These are phyloP conservation scores for Clavispora asparagi DNA, from an alignment of 805 yeast genomes.

Conservation along the genomic window DNA sequence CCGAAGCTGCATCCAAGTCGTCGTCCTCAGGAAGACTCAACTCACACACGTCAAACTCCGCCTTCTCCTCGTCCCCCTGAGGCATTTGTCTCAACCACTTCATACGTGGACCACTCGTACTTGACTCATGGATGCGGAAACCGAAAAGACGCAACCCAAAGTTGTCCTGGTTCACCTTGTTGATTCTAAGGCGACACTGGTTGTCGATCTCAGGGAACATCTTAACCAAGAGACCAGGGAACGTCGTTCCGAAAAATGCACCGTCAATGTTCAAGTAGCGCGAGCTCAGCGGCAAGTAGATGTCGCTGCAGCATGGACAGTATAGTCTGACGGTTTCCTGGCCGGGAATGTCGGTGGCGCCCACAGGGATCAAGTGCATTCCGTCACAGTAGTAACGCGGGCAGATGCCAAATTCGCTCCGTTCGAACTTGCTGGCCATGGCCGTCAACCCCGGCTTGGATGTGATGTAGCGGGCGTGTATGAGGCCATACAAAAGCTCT, in stretches of 20 bases:
- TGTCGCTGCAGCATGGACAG: slow-evolving; percentile 92
- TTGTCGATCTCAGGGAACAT: slow-evolving; percentile 87
- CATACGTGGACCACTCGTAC: slow-evolving; percentile 90
- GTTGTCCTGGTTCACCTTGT: slow-evolving; percentile 43
- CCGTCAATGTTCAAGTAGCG: slow-evolving; percentile 89
- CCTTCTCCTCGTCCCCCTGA: slow-evolving; percentile 50
- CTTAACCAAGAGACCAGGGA: slow-evolving; percentile 87
- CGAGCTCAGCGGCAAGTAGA: slow-evolving; percentile 83
- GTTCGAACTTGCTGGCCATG: slow-evolving; percentile 91
- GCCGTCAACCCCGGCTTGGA: slow-evolving; percentile 86
- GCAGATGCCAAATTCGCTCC: slow-evolving; percentile 85
- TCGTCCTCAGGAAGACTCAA: slow-evolving; percentile 43
- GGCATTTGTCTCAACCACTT: slow-evolving; percentile 87
- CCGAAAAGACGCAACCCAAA: slow-evolving; percentile 82
- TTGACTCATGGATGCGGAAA: slow-evolving; percentile 68
- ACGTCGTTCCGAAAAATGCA: slow-evolving; percentile 93
- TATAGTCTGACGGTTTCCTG: slow-evolving; percentile 86
- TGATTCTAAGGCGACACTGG: slow-evolving; percentile 56
- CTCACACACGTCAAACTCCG: slow-evolving; percentile 62
- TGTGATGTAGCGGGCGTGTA: slow-evolving; percentile 86
- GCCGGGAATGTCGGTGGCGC: slow-evolving; percentile 86
- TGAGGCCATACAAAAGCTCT: slow-evolving; percentile 85
- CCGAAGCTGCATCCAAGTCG: slow-evolving; percentile 25
- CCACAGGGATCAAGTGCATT: slow-evolving; percentile 86
- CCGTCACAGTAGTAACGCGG: slow-evolving; percentile 88